Percentiles rank a stretch among this genome's conserved stretches.
phyloP scores from a whole-genome alignment of 1,284 basidiomycete species.

The Athelia sp. region DNA sequence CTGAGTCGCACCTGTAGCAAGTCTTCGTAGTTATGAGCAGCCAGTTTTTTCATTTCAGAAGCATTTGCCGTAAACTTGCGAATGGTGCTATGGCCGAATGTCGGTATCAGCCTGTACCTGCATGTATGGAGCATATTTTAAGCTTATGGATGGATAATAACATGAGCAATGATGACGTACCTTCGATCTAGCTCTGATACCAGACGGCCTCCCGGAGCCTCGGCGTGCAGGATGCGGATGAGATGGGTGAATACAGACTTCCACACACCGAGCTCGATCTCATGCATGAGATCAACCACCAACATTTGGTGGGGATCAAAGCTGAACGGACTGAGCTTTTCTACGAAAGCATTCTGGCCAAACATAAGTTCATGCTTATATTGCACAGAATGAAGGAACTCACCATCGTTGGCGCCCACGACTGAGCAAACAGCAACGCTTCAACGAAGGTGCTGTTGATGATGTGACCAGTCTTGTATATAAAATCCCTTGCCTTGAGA shows the following conservation, averaged over 20 bases:
- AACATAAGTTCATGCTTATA: background rate
- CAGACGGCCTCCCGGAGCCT: background rate
- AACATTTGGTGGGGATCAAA: conserved; percentile 9
- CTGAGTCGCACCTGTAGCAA: conserved; percentile 24
- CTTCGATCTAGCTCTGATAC: conserved; percentile 5
- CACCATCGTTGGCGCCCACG: background rate
- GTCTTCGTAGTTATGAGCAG: conserved; percentile 31
- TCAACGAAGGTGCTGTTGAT: background rate
- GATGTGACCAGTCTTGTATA: background rate
- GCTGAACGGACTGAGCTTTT: background rate
- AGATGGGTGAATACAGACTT: conserved; percentile 17
- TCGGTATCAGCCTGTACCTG: conserved; percentile 20
- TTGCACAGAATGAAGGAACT: background rate
- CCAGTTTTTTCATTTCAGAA: conserved; percentile 29
- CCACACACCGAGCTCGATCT: conserved; percentile 19
- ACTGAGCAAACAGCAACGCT: background rate
- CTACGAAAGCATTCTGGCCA: background rate
- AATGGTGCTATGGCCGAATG: conserved; percentile 27
- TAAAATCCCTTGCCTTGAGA: background rate
- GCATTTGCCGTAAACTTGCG: conserved; percentile 23
- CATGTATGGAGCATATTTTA: conserved; percentile 4
- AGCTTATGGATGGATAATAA: background rate
- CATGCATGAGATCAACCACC: conserved; percentile 14
- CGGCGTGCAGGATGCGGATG: conserved; percentile 13
- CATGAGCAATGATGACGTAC: background rate